Base-by-base conservation (phyloP, 2,329 filamentous ascomycete species). In the Hypoxylon sp. region DNA sequence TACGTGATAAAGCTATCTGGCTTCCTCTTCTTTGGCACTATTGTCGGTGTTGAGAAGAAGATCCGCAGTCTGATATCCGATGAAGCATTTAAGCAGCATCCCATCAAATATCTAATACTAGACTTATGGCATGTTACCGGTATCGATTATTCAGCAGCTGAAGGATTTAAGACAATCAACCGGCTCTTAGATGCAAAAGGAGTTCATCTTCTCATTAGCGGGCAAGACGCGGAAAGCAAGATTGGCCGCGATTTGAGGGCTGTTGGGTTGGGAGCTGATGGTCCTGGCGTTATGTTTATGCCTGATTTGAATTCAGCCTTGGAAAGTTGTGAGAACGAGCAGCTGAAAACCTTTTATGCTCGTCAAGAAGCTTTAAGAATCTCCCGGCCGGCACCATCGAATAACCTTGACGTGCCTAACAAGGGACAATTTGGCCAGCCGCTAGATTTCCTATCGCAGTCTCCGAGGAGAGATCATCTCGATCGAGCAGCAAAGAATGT, bases 1-100 rank as follows among this genome's bases (percentile, higher is more conserved):
- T 91, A 93, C 64, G 90, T 98, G 53, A 91, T 97, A 75, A 98
- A 98, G 79, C 86, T 99, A 14, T 91, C 92, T 0, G 95, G 96
- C 0, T 98, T 95, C 76, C 87, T 99, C n/a, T 99, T 99, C 84
- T 99, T 99, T 73, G 96, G 96, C 14, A 98, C 94, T 2, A 97
- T 99, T 71, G 95, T 98, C 58, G 93, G 93, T 51, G 95, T 99
- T 0, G 96, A 99, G 79, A 92, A 93, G 69, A 91, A 91, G 70
- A 94, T 98, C 67, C 89, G 94, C 21, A 89, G 86, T 3, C 82
- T 98, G 32, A 90, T 98, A 50, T 90, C 94, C 28, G 93, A 97
- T 30, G 90, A 95, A 67, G 87, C 90, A 2, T 98, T 98, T 76
- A 83, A 84, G 25, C 83, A 88, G 70, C 87, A 90, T 57, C 94